These are phyloP conservation scores for Auriscalpium orientale DNA, from an alignment of 768 basidiomycete species.

Conservation along the genomic window DNA sequence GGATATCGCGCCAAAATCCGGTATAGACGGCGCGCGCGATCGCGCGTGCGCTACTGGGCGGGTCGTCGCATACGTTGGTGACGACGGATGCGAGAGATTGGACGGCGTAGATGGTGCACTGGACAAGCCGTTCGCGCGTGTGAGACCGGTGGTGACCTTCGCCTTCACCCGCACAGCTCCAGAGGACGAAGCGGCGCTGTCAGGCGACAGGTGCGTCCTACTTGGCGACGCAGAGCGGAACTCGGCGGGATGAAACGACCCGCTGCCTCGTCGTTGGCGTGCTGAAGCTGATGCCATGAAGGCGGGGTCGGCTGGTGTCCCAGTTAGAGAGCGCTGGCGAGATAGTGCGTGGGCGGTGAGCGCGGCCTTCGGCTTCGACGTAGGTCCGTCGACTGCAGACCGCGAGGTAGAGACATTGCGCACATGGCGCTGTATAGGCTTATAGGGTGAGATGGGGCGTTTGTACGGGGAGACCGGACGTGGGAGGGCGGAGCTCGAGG, in stretches of 20 bases:
- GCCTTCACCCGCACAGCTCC: conserved; percentile 42
- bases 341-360: conserved; percentile 13
- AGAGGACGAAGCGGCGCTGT: conserved; percentile 6
- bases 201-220: conserved; percentile 12
- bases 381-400: conserved; percentile 16
- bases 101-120: conserved; percentile 4
- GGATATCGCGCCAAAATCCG: conserved; percentile 23
- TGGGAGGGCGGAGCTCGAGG: conserved; percentile 16
- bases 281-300: not conserved
- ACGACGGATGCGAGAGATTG: conserved; percentile 1
- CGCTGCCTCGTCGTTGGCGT: conserved; percentile 18
- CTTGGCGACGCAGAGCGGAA: conserved; percentile 15
- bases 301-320: conserved; percentile 12
- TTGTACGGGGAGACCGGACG: conserved; percentile 13
- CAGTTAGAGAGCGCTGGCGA: conserved; percentile 25
- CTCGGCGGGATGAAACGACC: conserved; percentile 18
- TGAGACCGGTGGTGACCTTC: conserved; percentile 44
- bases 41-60: conserved; percentile 8
- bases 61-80: conserved; percentile 9
- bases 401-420: conserved; percentile 5
- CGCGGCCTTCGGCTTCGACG: conserved; percentile 16
- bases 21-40: conserved; percentile 24
- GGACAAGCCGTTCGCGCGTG: conserved; percentile 24
- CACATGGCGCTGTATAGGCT: conserved; percentile 2
- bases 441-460: conserved; percentile 14